phyloP scores from a whole-genome alignment of 805 yeast genomes.

The Hanseniaspora valbyensis region DNA sequence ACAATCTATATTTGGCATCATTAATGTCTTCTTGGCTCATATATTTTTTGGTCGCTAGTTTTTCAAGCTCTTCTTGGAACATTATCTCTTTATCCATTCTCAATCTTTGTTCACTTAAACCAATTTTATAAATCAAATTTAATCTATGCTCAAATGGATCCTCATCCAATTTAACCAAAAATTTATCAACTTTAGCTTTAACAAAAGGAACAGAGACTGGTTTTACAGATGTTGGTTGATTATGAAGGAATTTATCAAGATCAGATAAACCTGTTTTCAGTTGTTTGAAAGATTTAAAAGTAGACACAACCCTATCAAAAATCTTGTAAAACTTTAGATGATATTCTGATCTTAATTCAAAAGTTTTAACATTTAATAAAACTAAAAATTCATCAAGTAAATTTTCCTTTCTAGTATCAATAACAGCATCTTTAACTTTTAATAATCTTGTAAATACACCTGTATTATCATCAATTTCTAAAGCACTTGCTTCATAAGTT shows the following conservation, averaged over 20 bases:
- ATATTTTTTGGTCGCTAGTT: neutral
- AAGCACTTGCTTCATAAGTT: conserved; percentile 22
- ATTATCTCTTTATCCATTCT: conserved; percentile 34
- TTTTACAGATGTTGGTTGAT: conserved; percentile 24
- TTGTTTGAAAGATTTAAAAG: conserved; percentile 39
- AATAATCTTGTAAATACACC: conserved; percentile 21
- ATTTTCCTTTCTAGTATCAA: conserved; percentile 15
- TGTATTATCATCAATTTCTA: neutral
- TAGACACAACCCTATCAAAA: conserved; percentile 40
- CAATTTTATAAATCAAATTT: conserved; percentile 47
- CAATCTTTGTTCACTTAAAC: conserved; percentile 44
- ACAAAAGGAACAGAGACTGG: conserved; percentile 34
- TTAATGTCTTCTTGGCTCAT: neutral
- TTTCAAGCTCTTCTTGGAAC: conserved; percentile 21
- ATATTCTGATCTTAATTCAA: conserved; percentile 28
- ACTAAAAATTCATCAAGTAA: conserved; percentile 7
- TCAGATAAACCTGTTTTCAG: conserved; percentile 35
- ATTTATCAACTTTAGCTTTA: conserved; percentile 32
- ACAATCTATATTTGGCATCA: conserved; percentile 18
- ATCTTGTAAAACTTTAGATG: conserved; percentile 37
- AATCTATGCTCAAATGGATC: conserved; percentile 57
- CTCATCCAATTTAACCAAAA: conserved; percentile 45
- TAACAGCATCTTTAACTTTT: conserved; percentile 17
- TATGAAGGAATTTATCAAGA: conserved; percentile 23
- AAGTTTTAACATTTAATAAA: conserved; percentile 17